These are phyloP conservation scores for Penicillium sp. DNA, from an alignment of 2,329 filamentous ascomycete genomes.

Conservation along the genomic window DNA sequence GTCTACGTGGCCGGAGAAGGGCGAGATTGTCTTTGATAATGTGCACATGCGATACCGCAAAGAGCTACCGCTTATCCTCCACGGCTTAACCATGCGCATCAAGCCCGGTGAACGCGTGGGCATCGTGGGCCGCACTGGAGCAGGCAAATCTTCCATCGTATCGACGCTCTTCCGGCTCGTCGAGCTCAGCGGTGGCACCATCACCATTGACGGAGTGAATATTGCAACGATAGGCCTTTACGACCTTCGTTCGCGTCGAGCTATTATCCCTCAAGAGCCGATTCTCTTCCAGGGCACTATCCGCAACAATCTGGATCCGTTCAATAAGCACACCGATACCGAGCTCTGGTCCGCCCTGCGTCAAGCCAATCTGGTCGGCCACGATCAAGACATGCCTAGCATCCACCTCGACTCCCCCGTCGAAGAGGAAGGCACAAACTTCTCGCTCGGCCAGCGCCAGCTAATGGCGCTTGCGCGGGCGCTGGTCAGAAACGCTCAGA, in stretches of 20 bases:
- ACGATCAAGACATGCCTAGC: too few species aligned
- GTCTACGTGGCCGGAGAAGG: slow-evolving; percentile 72
- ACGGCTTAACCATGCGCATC: slow-evolving; percentile 64
- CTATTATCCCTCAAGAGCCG: slow-evolving; percentile 79
- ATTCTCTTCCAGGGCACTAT: slow-evolving; percentile 77
- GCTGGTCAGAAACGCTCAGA: slow-evolving; percentile 36
- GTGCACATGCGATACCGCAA: slow-evolving; percentile 68
- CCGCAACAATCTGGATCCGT: slow-evolving; percentile 72
- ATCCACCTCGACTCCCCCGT: too few species aligned
- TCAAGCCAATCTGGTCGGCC: slow-evolving; percentile 65
- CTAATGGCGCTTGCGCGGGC: slow-evolving; percentile 56
- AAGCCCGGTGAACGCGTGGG: slow-evolving; percentile 66
- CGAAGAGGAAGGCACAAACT: slow-evolving; percentile 14
- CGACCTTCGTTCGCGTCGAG: slow-evolving; percentile 65
- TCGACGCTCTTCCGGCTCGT: slow-evolving; percentile 74
- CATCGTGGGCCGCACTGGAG: slow-evolving; percentile 72
- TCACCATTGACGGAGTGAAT: slow-evolving; percentile 69
- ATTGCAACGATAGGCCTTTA: slow-evolving; percentile 68
- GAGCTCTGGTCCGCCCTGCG: slow-evolving; percentile 66
- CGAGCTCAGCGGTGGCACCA: slow-evolving; percentile 61
- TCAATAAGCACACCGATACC: slow-evolving; percentile 63
- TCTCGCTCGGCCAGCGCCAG: slow-evolving; percentile 51
- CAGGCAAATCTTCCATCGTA: slow-evolving; percentile 72
- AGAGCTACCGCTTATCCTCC: slow-evolving; percentile 67
- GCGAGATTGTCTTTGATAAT: slow-evolving; percentile 67